Evolutionary conservation across 1,284 basidiomycete genomes (phyloP), one percentile per base, ranked within the genome.

Genomic region (Thelephora terrestris): DNA sequence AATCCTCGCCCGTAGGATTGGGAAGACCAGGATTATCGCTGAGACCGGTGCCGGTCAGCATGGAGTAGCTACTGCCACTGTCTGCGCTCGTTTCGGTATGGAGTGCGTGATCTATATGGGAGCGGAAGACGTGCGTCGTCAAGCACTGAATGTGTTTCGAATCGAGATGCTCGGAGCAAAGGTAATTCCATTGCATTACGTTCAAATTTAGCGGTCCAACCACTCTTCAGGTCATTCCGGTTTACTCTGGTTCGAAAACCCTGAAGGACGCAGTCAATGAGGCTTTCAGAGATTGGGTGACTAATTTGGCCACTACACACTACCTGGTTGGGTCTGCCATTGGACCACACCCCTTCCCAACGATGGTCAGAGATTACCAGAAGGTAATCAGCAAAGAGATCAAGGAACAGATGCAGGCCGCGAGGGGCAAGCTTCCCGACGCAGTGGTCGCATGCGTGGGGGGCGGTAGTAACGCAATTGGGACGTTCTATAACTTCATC

Each of bases 41-140:
- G 96, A 99, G 73, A 99, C 96, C 1, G 95, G 95, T 52, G 95
- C 96, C 0, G 96, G 96, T 25, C 95, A 99, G 65, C 96, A 99
- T 66, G 96, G 96, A 65, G 94, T 99, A 18, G 96, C 96, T 7
- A 98, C 95, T 36, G 96, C 96, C 0, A 99, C 95, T 2, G 96
- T 92, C 7, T 99, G 96, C 58, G 95, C 95, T 44, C 89, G 90
- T 58, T 99, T 99, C 60, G 94, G 91, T 14, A 62, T 99, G 71
- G 86, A 98, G 65, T 99, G 96, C 63, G 71, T 96, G 58, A 77
- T 99, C 56, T 99, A 94, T 71, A 99, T 99, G 95, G 96, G 96
- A 48, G 81, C 91, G n/a, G 95, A 98, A 67, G 96, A 99, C 66
- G 94, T 97, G 20, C 78, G 92, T 35, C 76, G 96, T 38, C 96